A percentile compares a stretch with the other conserved stretches of the same genome.
These are phyloP conservation scores for Apiospora hydei DNA, from an alignment of 2,329 filamentous ascomycete genomes.

Conservation along the genomic window DNA sequence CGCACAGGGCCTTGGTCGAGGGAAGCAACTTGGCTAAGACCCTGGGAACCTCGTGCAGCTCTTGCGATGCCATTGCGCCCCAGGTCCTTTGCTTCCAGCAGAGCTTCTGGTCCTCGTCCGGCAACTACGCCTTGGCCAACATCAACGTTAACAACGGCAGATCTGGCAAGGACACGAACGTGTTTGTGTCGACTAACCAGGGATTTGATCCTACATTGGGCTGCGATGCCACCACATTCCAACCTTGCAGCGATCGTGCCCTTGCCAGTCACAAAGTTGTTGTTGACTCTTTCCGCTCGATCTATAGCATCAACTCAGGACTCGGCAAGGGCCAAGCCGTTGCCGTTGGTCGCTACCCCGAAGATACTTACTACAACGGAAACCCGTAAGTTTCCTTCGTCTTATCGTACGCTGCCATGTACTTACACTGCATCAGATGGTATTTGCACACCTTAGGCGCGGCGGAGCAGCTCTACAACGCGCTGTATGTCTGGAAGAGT, in stretches of 20 bases:
- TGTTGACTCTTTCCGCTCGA: conserved; percentile 75
- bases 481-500: conserved; percentile 74
- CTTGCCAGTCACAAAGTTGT: conserved; percentile 80
- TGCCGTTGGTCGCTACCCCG: conserved; percentile 71
- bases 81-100: conserved; percentile 78
- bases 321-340: conserved; percentile 65
- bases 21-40: conserved; percentile 70
- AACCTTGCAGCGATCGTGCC: conserved; percentile 74
- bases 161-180: conserved; percentile 75
- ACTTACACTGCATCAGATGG: conserved; percentile 56
- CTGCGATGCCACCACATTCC: conserved; percentile 77
- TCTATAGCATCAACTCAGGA: conserved; percentile 74
- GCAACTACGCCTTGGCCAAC: conserved; percentile 72
- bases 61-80: conserved; percentile 70
- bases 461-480: conserved; percentile 81
- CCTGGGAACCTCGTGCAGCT: conserved; percentile 65
- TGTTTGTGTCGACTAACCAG: conserved; percentile 70
- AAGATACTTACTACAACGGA: conserved; percentile 78
- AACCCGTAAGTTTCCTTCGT: conserved; percentile 60
- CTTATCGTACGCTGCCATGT: background rate
- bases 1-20: conserved; percentile 74
- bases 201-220: conserved; percentile 71
- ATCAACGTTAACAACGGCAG: conserved; percentile 69
- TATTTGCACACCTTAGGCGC: conserved; percentile 79
- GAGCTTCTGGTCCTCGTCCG: conserved; percentile 71